Evolutionary conservation across 345 rosid genomes (phyloP).

Genomic region (Linum usitatissimum): DNA sequence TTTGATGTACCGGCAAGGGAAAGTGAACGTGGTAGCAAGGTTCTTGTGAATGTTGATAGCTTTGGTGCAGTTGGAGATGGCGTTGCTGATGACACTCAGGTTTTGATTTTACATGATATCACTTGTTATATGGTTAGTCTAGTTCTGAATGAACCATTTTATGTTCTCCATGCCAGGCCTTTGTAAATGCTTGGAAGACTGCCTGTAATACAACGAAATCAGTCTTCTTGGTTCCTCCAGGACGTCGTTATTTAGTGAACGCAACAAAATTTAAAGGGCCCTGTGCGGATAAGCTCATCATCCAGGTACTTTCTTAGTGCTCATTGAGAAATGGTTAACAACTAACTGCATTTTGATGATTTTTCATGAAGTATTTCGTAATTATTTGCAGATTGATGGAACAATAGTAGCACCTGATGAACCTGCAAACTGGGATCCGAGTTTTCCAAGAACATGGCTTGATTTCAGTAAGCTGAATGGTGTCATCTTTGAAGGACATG

Average conservation of each 20-base stretch:
- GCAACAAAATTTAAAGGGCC: conserved; percentile 88
- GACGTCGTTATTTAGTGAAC: conserved; percentile 52
- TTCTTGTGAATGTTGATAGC: conserved; percentile 86
- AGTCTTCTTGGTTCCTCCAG: conserved; percentile 72
- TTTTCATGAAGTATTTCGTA: neutral
- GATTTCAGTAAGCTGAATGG: conserved; percentile 69
- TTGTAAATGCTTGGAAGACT: conserved; percentile 59
- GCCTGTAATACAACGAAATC: conserved; percentile 60
- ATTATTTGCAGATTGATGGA: conserved; percentile 70
- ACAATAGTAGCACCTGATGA: conserved; percentile 83
- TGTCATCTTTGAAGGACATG: conserved; percentile 69
- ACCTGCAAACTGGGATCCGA: conserved; percentile 79
- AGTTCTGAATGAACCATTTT: neutral
- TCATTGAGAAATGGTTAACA: neutral
- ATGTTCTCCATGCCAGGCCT: conserved; percentile 34
- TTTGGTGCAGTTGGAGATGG: conserved; percentile 90
- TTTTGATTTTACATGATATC: conserved; percentile 5
- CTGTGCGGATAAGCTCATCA: conserved; percentile 52
- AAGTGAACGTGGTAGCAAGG: conserved; percentile 48
- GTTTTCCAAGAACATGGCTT: conserved; percentile 60
- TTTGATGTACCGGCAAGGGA: conserved; percentile 37
- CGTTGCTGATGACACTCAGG: conserved; percentile 89
- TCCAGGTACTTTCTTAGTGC: conserved; percentile 48
- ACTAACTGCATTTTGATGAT: neutral
- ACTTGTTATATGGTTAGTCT: neutral